phyloP scores from a whole-genome alignment of 1,284 basidiomycete genomes.

The Irpex rosettiformis region DNA sequence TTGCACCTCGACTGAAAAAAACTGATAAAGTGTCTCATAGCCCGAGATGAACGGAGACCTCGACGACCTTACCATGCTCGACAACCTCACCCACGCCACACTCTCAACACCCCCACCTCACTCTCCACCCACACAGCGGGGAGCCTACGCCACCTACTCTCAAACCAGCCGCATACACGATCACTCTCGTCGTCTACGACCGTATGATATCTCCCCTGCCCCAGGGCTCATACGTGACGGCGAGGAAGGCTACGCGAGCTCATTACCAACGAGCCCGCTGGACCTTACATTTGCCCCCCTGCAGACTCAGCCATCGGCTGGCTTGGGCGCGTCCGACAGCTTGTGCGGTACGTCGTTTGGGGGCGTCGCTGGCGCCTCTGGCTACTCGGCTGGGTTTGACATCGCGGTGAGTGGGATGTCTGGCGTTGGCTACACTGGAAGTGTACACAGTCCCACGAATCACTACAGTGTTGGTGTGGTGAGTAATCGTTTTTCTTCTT shows the following conservation, averaged over 20 bases:
- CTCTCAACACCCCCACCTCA: constrained; percentile 2
- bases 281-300: constrained; percentile 21
- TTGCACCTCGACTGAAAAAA: constrained; percentile 2
- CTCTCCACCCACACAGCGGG: background rate
- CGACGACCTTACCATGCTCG: constrained; percentile 22
- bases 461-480: background rate
- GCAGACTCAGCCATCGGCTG: constrained; percentile 5
- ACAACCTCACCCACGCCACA: constrained; percentile 3
- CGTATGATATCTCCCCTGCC: constrained; percentile 10
- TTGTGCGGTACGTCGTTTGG: background rate
- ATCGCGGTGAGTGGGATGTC: background rate
- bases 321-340: background rate
- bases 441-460: background rate
- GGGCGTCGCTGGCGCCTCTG: background rate
- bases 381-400: background rate
- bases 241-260: constrained; percentile 28
- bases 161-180: constrained; percentile 8
- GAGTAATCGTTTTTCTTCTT: background rate
- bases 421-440: background rate
- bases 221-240: constrained; percentile 25
- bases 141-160: constrained; percentile 4
- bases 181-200: constrained; percentile 6
- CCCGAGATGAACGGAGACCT: constrained; percentile 15
- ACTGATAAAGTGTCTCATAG: constrained; percentile 6
- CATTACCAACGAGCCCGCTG: constrained; percentile 28